Base-by-base conservation (phyloP, 345 rosid genomes). In the Psidium friedrichsthalianum region DNA sequence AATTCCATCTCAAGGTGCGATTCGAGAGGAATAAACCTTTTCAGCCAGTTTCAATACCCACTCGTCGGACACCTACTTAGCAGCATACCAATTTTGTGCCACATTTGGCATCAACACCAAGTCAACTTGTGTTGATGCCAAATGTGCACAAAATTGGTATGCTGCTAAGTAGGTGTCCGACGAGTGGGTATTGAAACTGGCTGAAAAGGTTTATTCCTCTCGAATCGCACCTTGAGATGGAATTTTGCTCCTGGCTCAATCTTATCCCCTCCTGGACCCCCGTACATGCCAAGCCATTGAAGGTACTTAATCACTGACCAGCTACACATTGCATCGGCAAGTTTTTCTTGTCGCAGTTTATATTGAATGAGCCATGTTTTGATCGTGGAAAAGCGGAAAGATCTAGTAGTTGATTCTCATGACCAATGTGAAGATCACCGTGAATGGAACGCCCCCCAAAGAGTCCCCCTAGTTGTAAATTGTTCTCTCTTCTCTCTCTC, bases 131-230 rank as follows among this genome's bases (percentile, higher is more conserved):
- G 98, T 96, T 51, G 99, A 95, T 84, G 98, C 99, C 15, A 97
- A 96, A 89, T 95, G 96, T 89, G 99, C 98, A 51, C 93, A 90
- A 86, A 95, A 93, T 88, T 96, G 98, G 99, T 97, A 97, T 85
- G 89, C 96, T 61, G 98, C 96, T 32, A 97, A 97, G 86, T 97
- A 95, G 90, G 78, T 25, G 2, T 56, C 59, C 20, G n/a, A 22
- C n/a, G 3, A 9, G 78, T 16, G 47, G 21, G 21, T 47, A 24
- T 13, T 18, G 78, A 47, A 29, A 36, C 59, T 54, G 59, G 49
- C 22, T 4, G 54, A 24, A 49, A 82, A 27, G 83, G 54, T 18
- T 64, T 32, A 69, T 69, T 69, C 78, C 24, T 69, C 42, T 36
- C 24, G 3, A 32, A 32, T 69, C 78, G 36, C 78, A 36, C 24